Percentiles rank a stretch among this genome's conserved stretches.
Evolutionary conservation across 768 basidiomycete genomes (phyloP).

Genomic region (Leucosporidium scottii): DNA sequence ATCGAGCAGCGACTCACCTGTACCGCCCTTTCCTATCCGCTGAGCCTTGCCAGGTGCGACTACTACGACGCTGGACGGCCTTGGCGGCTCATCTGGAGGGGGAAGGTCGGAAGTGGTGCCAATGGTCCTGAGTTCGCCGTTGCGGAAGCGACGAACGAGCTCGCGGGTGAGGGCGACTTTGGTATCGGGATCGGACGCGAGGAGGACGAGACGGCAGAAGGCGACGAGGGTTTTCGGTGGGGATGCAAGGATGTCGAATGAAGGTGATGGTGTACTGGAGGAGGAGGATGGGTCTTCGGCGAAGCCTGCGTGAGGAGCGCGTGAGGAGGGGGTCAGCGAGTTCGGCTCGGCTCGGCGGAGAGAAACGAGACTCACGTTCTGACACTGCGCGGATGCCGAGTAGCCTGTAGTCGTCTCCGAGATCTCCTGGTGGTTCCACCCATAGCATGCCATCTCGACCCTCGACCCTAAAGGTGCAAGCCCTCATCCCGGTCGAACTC

Average conservation of each 20-base stretch:
- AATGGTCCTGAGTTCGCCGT: conserved; percentile 60
- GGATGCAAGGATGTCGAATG: conserved; percentile 5
- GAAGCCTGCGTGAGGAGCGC: neutral
- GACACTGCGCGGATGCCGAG: conserved; percentile 66
- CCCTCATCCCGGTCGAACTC: conserved; percentile 60
- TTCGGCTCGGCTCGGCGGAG: too few species aligned
- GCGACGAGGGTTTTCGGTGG: conserved; percentile 62
- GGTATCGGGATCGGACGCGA: conserved; percentile 61
- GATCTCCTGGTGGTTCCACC: conserved; percentile 53
- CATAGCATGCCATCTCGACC: conserved; percentile 49
- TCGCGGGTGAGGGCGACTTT: conserved; percentile 58
- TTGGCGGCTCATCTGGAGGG: conserved; percentile 60
- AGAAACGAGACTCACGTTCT: conserved; percentile 49
- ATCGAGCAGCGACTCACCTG: neutral
- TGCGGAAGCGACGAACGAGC: conserved; percentile 62
- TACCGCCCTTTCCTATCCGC: conserved; percentile 49
- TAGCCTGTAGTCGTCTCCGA: conserved; percentile 54
- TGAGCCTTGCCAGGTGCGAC: conserved; percentile 58
- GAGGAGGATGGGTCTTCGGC: neutral
- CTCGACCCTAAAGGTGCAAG: conserved; percentile 61
- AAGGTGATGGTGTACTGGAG: conserved; percentile 43
- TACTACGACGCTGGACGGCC: conserved; percentile 53
- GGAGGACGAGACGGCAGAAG: conserved; percentile 71
- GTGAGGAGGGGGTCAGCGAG: too few species aligned
- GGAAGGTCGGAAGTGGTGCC: conserved; percentile 46